These are phyloP conservation scores for Nitzschia sp. DNA, from an alignment of 108 stramenopile genomes.

Conservation along the genomic window DNA sequence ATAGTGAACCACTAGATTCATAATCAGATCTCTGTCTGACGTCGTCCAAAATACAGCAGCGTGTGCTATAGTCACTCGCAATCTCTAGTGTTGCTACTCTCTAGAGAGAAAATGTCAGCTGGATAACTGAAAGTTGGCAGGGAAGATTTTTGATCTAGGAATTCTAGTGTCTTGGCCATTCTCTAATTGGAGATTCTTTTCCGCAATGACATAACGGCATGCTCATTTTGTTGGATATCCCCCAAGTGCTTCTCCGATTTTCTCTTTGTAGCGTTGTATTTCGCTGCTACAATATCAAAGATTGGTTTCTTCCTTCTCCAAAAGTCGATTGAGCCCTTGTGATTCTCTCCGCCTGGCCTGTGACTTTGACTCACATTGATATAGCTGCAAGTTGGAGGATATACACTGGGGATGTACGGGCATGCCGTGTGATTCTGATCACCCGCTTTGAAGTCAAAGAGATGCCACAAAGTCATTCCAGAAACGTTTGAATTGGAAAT, in stretches of 20 bases:
- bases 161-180: too few relatives aligned
- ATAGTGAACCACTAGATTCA: too few relatives aligned
- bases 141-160: too few relatives aligned
- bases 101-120: too few relatives aligned
- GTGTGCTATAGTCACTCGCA: too few relatives aligned
- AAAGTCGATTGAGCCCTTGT: constrained; percentile 47
- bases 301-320: constrained; percentile 32
- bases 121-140: too few relatives aligned
- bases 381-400: constrained; percentile 35
- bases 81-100: too few relatives aligned
- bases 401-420: constrained; percentile 24
- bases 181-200: too few relatives aligned
- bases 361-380: constrained; percentile 14
- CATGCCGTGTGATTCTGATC: constrained; percentile 36
- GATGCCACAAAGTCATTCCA: constrained; percentile 27
- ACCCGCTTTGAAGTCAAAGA: constrained; percentile 25
- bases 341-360: constrained; percentile 42
- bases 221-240: not conserved
- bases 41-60: too few relatives aligned
- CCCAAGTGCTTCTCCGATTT: not conserved
- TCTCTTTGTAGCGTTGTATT: constrained; percentile 13
- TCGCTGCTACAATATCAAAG: constrained; percentile 29
- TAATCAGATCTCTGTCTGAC: too few relatives aligned
- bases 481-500: constrained; percentile 6
- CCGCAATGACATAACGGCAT: too few relatives aligned